A percentile compares a stretch with the other conserved stretches of the same genome.
These are phyloP conservation scores for Penicillium pulvis DNA, from an alignment of 495 filamentous ascomycete species.

Conservation along the genomic window DNA sequence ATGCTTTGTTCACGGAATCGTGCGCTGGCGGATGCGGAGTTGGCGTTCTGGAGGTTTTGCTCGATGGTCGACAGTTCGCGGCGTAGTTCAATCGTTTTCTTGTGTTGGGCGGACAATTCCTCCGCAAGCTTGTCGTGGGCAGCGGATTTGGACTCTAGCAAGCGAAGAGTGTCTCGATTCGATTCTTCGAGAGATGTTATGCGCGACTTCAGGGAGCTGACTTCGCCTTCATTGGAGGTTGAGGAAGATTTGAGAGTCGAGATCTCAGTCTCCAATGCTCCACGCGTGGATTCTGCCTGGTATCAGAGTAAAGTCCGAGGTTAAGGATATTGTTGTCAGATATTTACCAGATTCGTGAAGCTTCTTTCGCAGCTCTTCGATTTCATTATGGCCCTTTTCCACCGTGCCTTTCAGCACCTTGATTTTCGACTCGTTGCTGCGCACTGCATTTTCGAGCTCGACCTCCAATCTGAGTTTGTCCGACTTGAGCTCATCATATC, in stretches of 20 bases:
- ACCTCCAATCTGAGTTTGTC: constrained; percentile 85
- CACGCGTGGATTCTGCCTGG: constrained; percentile 59
- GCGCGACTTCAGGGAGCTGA: constrained; percentile 71
- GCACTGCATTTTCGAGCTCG: constrained; percentile 88
- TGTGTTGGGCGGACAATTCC: constrained; percentile 83
- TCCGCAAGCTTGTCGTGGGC: constrained; percentile 84
- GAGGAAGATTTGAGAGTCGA: constrained; percentile 75
- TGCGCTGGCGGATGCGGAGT: constrained; percentile 71
- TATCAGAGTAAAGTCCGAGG: constrained; percentile 21
- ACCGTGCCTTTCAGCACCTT: constrained; percentile 76
- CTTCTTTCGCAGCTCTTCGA: constrained; percentile 74
- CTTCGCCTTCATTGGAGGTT: constrained; percentile 74
- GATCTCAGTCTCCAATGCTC: constrained; percentile 78
- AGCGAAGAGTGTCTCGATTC: constrained; percentile 82
- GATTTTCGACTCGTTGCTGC: constrained; percentile 75
- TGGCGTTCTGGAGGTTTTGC: constrained; percentile 76
- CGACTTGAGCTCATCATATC: constrained; percentile 74
- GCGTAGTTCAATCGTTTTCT: constrained; percentile 79
- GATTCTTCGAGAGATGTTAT: constrained; percentile 85
- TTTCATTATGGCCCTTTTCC: constrained; percentile 80
- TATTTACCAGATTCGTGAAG: constrained; percentile 76
- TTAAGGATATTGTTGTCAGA: background rate
- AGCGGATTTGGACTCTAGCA: constrained; percentile 84
- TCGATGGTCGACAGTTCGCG: constrained; percentile 78
- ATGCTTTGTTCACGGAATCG: constrained; percentile 87